Base-by-base conservation (phyloP, 192 early-diverging fungal species). In the Podila epigama region DNA sequence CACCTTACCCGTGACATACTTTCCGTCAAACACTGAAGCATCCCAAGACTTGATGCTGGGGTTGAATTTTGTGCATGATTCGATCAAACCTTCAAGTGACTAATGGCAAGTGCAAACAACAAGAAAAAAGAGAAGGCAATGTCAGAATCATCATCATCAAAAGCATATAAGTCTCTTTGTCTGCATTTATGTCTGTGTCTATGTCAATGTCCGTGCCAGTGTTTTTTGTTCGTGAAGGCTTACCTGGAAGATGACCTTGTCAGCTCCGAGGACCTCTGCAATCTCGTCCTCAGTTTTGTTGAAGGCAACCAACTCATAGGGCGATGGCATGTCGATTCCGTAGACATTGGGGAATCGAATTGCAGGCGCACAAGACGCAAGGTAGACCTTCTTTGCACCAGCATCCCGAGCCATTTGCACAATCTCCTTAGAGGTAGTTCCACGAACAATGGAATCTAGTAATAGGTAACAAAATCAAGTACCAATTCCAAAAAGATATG, bases 261-360 rank as follows among this genome's bases (percentile, higher is more conserved):
- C 98, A n/a, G 96, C 97, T 53, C 97, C 96, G 61, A 99, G 92
- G 51, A 85, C 92, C 15, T 83, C 70, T 13, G 98, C 96, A 50
- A 99, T 90, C 63, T 94, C 86, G 18, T 91, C 89, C 63, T 95
- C 95, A 42, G 81, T 89, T 51, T 89, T 88, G 51, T 88, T 84
- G 37, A 89, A 84, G 5, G 96, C 98, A 28, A 99, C 93, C 51
- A 99, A 84, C 81, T 99, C 98, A 37, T 86, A 79, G 25, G 91
- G 89, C 32, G 95, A 93, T 29, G 98, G 98, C 97, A 99, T 99
- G 72, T 99, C 97, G 82, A 99, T 99, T 68, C 98, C 98, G 80
- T 99, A 99, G 44, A 99, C 98, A 85, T 99, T 99, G 64, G 97
- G 96, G 86, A 87, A 96, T 87, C 95, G 88, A 60, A 99, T 93